Conservation (phyloP, 2,329 filamentous ascomycete species). For the Eurotiales sp. region DNA sequence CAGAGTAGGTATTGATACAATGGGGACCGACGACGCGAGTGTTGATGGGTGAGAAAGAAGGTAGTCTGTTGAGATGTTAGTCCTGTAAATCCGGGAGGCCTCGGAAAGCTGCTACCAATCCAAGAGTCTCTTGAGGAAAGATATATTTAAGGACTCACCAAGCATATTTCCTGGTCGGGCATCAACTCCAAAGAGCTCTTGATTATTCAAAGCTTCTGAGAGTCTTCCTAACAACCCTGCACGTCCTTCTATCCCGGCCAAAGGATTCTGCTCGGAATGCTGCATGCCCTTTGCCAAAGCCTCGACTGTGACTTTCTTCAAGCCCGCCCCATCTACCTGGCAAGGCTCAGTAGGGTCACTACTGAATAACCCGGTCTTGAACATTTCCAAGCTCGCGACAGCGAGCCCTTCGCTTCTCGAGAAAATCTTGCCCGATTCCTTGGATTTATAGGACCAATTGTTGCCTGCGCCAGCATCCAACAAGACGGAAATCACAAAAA, state of each 20-base stretch:
- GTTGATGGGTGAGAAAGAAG: slow-evolving; percentile 89
- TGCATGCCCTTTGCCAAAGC: slow-evolving; percentile 78
- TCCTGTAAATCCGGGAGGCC: no score
- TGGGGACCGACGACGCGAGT: slow-evolving; percentile 80
- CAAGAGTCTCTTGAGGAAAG: slow-evolving; percentile 7
- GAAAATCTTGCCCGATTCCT: slow-evolving; percentile 79
- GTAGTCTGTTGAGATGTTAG: slow-evolving; percentile 61
- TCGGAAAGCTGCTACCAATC: no score
- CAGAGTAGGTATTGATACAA: slow-evolving; percentile 79
- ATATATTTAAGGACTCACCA: slow-evolving; percentile 52
- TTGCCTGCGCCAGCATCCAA: slow-evolving; percentile 77
- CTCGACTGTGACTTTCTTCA: slow-evolving; percentile 70
- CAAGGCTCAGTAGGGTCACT: slow-evolving; percentile 75
- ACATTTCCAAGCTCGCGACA: slow-evolving; percentile 79
- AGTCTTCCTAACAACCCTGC: slow-evolving; percentile 74
- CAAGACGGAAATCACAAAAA: slow-evolving; percentile 60
- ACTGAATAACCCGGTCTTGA: slow-evolving; percentile 86
- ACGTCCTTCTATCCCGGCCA: slow-evolving; percentile 81
- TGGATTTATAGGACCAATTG: slow-evolving; percentile 88
- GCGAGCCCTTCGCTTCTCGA: slow-evolving; percentile 84
- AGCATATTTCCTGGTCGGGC: slow-evolving; percentile 91
- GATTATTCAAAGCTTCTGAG: slow-evolving; percentile 70
- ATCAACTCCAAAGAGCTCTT: slow-evolving; percentile 78
- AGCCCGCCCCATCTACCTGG: slow-evolving; percentile 81
- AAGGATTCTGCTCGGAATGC: slow-evolving; percentile 72